phyloP scores from a whole-genome alignment of 306 rosid genomes.

The Leucaena leucocephala region DNA sequence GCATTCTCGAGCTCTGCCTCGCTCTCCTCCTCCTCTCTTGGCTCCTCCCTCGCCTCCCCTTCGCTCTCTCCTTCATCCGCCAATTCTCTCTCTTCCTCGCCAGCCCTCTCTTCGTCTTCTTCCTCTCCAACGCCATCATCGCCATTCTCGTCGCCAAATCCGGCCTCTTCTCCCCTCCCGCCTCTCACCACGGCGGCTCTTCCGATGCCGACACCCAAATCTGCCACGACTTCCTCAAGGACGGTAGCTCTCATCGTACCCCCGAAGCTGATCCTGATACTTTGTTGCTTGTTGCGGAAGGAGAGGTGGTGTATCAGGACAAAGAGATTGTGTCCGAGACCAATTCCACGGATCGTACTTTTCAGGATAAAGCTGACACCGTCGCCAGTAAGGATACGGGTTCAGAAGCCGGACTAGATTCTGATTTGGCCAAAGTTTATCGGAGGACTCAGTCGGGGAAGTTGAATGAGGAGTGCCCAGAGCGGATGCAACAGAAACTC shows the following conservation, averaged over 20 bases:
- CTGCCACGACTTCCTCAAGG: constrained; percentile 33
- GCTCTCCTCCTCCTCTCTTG: constrained; percentile 51
- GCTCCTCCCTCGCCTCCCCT: constrained; percentile 68
- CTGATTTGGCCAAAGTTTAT: constrained; percentile 26
- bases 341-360: neutral
- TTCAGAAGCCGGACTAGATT: constrained; percentile 8
- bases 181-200: neutral
- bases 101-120: constrained; percentile 76
- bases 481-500: constrained; percentile 31
- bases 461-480: constrained; percentile 32
- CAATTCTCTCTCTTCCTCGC: constrained; percentile 41
- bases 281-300: neutral
- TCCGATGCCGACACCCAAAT: constrained; percentile 30
- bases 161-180: constrained; percentile 23
- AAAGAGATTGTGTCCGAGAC: constrained; percentile 60
- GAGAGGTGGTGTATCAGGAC: constrained; percentile 55
- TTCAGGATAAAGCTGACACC: constrained; percentile 13
- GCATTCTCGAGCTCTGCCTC: constrained; percentile 51
- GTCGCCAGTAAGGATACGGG: neutral
- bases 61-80: constrained; percentile 53
- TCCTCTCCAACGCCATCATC: constrained; percentile 75
- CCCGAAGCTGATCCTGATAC: constrained; percentile 21
- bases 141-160: constrained; percentile 67
- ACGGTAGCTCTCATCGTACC: neutral
- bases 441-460: constrained; percentile 65